Conservation (phyloP, 78 protist species). For the Dictyostelium capitatum region DNA sequence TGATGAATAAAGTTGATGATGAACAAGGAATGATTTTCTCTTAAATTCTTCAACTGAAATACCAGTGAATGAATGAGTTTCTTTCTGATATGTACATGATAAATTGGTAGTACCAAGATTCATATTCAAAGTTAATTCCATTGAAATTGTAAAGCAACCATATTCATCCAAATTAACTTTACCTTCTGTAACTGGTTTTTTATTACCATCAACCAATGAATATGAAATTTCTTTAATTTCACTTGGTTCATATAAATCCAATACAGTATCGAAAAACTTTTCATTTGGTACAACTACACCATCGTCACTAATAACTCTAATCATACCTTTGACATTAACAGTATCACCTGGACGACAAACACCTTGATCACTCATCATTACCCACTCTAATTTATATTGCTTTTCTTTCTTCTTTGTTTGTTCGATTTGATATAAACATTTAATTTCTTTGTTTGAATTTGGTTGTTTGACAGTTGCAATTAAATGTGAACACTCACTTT, state of each 20-base stretch:
- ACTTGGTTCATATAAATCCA: neutral
- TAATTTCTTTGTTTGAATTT: neutral
- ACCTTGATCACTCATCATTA: neutral
- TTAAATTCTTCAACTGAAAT: slow-evolving; percentile 39
- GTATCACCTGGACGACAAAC: slow-evolving; percentile 30
- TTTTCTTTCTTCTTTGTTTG: neutral
- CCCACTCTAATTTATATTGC: neutral
- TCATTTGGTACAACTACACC: slow-evolving; percentile 10
- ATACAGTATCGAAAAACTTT: neutral
- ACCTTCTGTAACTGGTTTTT: neutral
- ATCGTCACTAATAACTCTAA: neutral
- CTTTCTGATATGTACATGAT: neutral
- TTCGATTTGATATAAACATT: neutral
- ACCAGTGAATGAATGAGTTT: neutral
- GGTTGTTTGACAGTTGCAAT: neutral
- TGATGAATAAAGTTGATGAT: neutral
- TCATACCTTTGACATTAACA: slow-evolving; percentile 19
- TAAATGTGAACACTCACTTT: neutral
- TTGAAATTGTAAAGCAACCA: slow-evolving; percentile 4
- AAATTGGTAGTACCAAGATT: slow-evolving; percentile 7
- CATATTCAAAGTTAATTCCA: slow-evolving; percentile 6
- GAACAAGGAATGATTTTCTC: slow-evolving; percentile 22
- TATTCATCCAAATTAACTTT: neutral
- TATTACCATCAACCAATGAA: neutral
- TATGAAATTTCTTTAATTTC: neutral